Evolutionary conservation across 495 filamentous ascomycete species (phyloP), one percentile per base, ranked within the genome.

Genomic region (Penicillium lividum): DNA sequence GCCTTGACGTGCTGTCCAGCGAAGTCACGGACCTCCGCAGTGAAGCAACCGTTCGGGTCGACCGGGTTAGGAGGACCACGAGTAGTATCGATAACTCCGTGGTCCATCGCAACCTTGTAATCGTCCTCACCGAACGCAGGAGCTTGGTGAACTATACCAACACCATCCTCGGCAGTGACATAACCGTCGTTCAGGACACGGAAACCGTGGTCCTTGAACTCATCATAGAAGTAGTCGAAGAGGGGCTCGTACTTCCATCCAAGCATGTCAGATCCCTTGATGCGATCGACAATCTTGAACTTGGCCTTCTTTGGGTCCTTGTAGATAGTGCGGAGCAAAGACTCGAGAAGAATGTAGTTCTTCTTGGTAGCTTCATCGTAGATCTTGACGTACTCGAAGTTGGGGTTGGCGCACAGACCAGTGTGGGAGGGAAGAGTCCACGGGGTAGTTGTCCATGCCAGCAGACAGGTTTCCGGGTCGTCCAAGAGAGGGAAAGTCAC

Each of bases 221-320:
- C 82, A 18, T 96, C 91, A 57, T 89, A 89, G 78, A 96, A 96
- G 74, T 97, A 98, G 60, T 90, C 83, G 72, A 98, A 98, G 1
- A 92, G 82, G 9, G 95, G 95, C 67, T 91, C 78, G 69, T 98
- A 98, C 66, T 86, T 89, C 90, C 92, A 97, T 43, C 92, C 94
- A 33, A 89, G 74, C 89, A 98, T 94, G 9, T 91, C 86, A 56
- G 84, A 89, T 46, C 94, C 95, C 74, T 86, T 92, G 56, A 96
- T 73, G 60, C 87, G 91, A 42, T 90, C 82, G 10, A 97, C 64
- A 33, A 96, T 82, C 78, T 92, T 94, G 76, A 86, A 97, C 67
- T 97, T 96, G 44, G 93, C 93, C 79, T 97, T 98, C 80, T 98
- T 98, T 13, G 89, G 87, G 63, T 97, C 92, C 73, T 98, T 98